Evolutionary conservation across 441 rosid species (phyloP), one percentile per base, ranked within the genome.

Genomic region (Gossypium schwendimanii): DNA sequence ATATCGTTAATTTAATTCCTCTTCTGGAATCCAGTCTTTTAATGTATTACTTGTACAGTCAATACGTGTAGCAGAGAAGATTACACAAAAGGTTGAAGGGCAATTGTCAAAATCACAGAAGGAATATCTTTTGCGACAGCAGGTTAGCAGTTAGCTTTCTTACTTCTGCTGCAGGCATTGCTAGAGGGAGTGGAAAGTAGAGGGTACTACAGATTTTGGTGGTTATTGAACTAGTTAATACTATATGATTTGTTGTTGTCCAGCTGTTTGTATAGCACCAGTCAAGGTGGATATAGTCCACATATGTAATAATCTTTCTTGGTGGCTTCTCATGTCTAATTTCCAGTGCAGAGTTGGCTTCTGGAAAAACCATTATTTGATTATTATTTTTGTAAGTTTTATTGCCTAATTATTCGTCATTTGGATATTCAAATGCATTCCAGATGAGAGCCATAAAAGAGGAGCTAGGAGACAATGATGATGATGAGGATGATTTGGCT

Each of bases 381-480:
- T 58, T 23, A 20, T 36, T 59, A 63, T 67, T 23, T 44, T 59
- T 77, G 17, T 31, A 20, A 73, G 69, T 18, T 71, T 55, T 39
- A 61, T 28, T 63, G 71, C 55, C 54, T 26, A 28, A 57, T 71
- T 75, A 7, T 76, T 64, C 9, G 15, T 41, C 52, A 36, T 79
- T 36, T 65, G 58, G 64, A 57, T 73, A 74, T 73, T 71, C 79
- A 75, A 71, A 45, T 62, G 41, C 78, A 60, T 79, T 78, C 75
- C 77, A 96, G 98, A 96, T 93, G 98, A 88, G 94, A 83, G 99
- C 99, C 71, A 95, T 95, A 81, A 96, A 93, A 75, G 99, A 96
- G 84, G 99, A 96, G 87, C 98, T 96, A 74, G 99, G 99, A 65
- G 97, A 96, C 84, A 90, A 93, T 73, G 98, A 93, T 80, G 99